Evolutionary conservation across 2,329 filamentous ascomycete species (phyloP).

Genomic region (Xylariaceae sp.): DNA sequence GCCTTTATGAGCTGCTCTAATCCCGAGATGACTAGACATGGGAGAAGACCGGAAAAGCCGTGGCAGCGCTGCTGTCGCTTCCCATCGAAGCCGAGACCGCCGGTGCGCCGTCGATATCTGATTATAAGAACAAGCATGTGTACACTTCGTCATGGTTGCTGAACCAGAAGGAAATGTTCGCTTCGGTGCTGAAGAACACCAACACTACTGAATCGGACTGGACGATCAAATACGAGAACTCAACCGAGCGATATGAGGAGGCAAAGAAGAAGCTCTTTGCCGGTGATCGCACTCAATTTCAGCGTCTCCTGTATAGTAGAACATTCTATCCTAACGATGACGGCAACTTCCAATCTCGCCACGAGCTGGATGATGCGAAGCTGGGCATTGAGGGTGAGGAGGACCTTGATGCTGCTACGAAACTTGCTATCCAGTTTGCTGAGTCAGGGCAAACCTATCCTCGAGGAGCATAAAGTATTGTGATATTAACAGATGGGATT

Average conservation of each 20-base stretch:
- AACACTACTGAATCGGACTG: slow-evolving; percentile 59
- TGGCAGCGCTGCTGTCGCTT: slow-evolving; percentile 50
- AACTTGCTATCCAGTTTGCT: slow-evolving; percentile 40
- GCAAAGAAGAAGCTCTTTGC: slow-evolving; percentile 43
- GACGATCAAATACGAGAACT: slow-evolving; percentile 50
- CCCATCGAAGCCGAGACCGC: slow-evolving; percentile 37
- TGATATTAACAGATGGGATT: too few species aligned
- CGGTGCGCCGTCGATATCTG: slow-evolving; percentile 39
- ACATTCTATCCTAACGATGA: slow-evolving; percentile 48
- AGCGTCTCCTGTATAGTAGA: slow-evolving; percentile 52
- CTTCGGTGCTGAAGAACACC: slow-evolving; percentile 57
- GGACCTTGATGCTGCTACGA: slow-evolving; percentile 55
- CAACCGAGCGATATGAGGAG: slow-evolving; percentile 46
- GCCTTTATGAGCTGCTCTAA: too few species aligned
- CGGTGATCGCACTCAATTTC: slow-evolving; percentile 45
- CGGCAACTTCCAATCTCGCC: slow-evolving; percentile 41
- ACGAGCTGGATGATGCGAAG: slow-evolving; percentile 46
- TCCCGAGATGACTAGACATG: slow-evolving; percentile 18
- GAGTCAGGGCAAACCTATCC: slow-evolving; percentile 23
- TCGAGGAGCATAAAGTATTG: too few species aligned
- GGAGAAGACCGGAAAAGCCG: slow-evolving; percentile 42
- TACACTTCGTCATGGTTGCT: slow-evolving; percentile 56
- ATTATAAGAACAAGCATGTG: slow-evolving; percentile 47
- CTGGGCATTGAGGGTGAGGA: slow-evolving; percentile 49
- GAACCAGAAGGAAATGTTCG: slow-evolving; percentile 64